Base-by-base conservation (phyloP, 225 moss, liverwort and hornwort species). In the Marchantia polymorpha region DNA sequence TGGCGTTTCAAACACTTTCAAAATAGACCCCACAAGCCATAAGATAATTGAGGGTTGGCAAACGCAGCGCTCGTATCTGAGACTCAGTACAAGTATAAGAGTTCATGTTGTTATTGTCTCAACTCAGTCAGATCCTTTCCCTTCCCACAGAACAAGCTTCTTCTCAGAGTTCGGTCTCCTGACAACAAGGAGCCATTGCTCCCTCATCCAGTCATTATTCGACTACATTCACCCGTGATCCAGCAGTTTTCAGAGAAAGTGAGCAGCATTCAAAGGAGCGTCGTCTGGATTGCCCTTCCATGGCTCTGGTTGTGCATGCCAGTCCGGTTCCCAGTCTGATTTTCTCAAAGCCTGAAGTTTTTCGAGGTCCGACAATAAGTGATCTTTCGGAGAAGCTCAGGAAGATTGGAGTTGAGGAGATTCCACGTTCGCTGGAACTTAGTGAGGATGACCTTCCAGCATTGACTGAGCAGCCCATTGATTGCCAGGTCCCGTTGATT, bases 361-460 rank as follows among this genome's bases (percentile, higher is more conserved):
- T 4, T 30, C 7, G 55, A 1, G 58, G 15, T 29, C 75, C 75
- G 8, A 55, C 75, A 20, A 75, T 75, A 58, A 14, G 75, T 30
- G 82, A 82, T 31, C 67, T 69, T 0, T 69, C 68, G 49, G 77
- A 82, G 70, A 23, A 48, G 49, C 61, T 82, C 48, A 67, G 68
- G 22, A 47, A 14, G 50, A 54, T 69, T 48, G 82, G 55, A 54
- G 31, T 27, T 49, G 67, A 71, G 8, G 59, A 72, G 4, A 25
- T 77, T 26, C 82, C 70, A 29, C 22, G 19, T 20, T 69, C 69
- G 14, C 52, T 60, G 16, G 39, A 59, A 17, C 31, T 64, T 22
- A 39, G 71, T 60, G 82, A 46, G 59, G 77, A 72, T 19, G 82
- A 82, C 26, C 69, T 76, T 31, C 76, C 77, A 13, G 29, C 30